phyloP scores from a whole-genome alignment of 495 filamentous ascomycete species.

The Penicillium longicatenatum region DNA sequence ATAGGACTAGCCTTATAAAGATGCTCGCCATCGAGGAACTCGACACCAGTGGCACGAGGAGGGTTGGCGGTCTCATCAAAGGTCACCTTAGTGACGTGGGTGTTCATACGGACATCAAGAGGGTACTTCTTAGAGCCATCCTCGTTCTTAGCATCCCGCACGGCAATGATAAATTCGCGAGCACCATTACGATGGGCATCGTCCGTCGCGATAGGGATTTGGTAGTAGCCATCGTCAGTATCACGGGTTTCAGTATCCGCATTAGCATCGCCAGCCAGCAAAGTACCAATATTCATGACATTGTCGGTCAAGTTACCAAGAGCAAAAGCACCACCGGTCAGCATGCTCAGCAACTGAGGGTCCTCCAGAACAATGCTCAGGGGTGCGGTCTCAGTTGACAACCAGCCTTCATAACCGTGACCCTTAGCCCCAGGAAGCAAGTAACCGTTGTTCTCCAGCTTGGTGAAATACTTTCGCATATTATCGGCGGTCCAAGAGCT shows the following conservation, averaged over 20 bases:
- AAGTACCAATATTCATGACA: constrained; percentile 37
- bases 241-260: constrained; percentile 40
- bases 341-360: constrained; percentile 50
- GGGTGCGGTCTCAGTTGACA: constrained; percentile 50
- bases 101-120: constrained; percentile 59
- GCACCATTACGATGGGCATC: constrained; percentile 49
- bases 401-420: constrained; percentile 34
- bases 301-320: constrained; percentile 47
- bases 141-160: constrained; percentile 36
- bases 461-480: constrained; percentile 45
- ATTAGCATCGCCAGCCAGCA: constrained; percentile 58
- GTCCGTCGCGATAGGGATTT: constrained; percentile 53
- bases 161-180: constrained; percentile 53
- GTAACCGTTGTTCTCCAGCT: constrained; percentile 46
- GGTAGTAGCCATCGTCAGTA: constrained; percentile 46
- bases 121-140: constrained; percentile 47
- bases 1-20: constrained; percentile 62
- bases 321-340: constrained; percentile 52
- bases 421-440: neutral
- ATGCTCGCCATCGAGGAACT: constrained; percentile 60
- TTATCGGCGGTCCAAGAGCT: constrained; percentile 42
- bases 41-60: constrained; percentile 62
- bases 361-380: constrained; percentile 52
- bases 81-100: constrained; percentile 61
- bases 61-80: constrained; percentile 49